Base-by-base conservation (phyloP, 2,329 filamentous ascomycete genomes). In the Paracoccidioides lutzii region DNA sequence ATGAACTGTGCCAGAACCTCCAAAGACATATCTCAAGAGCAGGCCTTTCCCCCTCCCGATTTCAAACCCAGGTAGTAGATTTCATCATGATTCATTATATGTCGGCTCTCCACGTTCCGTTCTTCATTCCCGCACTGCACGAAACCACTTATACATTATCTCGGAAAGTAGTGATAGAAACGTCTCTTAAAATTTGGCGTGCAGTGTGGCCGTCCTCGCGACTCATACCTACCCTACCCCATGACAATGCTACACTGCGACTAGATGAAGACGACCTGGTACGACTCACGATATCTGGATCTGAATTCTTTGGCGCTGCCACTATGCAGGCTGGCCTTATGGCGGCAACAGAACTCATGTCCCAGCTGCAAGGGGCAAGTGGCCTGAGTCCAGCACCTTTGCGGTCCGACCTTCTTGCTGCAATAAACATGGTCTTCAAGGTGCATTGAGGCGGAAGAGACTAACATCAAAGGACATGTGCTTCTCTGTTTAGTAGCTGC, bases 381-480 rank as follows among this genome's bases (percentile, higher is more conserved):
- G 55, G 60, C 5, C 59, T 68, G 2, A 63, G 63, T 1, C 64
- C 65, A 1, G 58, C 62, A 1, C 55, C 60, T 14, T 58, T 68
- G 9, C 63, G 67, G 1, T 57, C 55, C 0, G 66, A 69, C 53
- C 54, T 69, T 0, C 54, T 69, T 8, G 57, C 62, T 1, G 55
- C 64, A 1, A 4, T 81, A 4, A 63, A 73, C 0, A 0, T 80
- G 75, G 74, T 61, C 62, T 1, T 61, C 76, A 46, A 59, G 61
- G 5, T 68, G 66, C 7, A 67, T 81, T n/a, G 60, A 71, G 48
- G 70, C 69, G 0, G 79, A 78, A 1, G 78, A 81, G 64, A 81
- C 78, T 0, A 82, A 81, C 55, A 66, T 77, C 22, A 82, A 81
- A 59, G 76, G 76, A 0, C 75, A 75, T 43, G 51, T 82, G 15